phyloP scores from a whole-genome alignment of 2,329 filamentous ascomycete genomes.

The Colletotrichum truncatum region DNA sequence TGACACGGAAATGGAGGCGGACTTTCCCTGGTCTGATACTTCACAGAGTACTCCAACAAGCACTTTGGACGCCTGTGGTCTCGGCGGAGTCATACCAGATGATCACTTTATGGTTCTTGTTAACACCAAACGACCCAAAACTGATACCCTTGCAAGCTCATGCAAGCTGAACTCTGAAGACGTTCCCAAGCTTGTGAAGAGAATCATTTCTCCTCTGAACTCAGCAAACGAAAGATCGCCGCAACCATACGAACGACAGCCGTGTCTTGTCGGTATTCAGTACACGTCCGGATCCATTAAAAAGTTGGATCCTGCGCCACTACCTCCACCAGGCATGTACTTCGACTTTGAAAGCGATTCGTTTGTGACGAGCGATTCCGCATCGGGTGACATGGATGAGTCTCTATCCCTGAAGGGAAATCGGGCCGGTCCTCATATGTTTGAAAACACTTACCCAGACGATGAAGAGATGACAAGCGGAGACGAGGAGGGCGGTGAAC shows the following conservation, averaged over 20 bases:
- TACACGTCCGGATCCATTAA: slow-evolving; percentile 55
- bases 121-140: slow-evolving; percentile 54
- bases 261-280: slow-evolving; percentile 48
- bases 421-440: slow-evolving; percentile 45
- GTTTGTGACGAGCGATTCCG: slow-evolving; percentile 39
- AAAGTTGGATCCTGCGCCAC: slow-evolving; percentile 54
- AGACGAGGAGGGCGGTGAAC: slow-evolving; percentile 42
- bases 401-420: slow-evolving; percentile 37
- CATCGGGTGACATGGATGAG: slow-evolving; percentile 37
- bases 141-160: slow-evolving; percentile 25
- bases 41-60: slow-evolving; percentile 48
- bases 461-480: slow-evolving; percentile 50
- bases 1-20: slow-evolving; percentile 47
- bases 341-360: slow-evolving; percentile 56
- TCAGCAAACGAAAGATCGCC: slow-evolving; percentile 28
- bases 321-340: slow-evolving; percentile 63
- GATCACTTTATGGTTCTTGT: slow-evolving; percentile 71
- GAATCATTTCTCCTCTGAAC: slow-evolving; percentile 52
- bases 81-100: slow-evolving; percentile 69
- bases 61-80: slow-evolving; percentile 64
- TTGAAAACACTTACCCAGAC: slow-evolving; percentile 50
- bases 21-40: slow-evolving; percentile 56
- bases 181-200: slow-evolving; percentile 51
- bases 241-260: neutral
- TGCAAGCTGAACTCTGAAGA: slow-evolving; percentile 37